Evolutionary conservation across 2,329 filamentous ascomycete species (phyloP), one percentile per base, ranked within the genome.

Genomic region (Ophiostoma novo-ulmi): DNA sequence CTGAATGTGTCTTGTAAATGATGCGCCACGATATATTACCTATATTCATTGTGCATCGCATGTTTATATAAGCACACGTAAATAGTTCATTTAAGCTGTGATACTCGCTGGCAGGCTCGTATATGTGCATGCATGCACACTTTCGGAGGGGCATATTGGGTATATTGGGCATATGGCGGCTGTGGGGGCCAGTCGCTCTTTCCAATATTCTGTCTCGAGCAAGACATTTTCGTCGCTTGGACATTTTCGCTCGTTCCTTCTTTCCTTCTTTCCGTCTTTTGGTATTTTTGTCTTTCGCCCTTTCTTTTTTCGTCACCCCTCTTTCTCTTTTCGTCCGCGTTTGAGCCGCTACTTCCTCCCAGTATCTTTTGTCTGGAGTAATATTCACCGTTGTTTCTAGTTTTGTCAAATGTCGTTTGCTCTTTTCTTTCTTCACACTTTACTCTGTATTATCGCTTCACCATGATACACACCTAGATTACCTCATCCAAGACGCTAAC

Each of bases 71-170:
- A 48, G 44, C 52, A 26, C 4, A 26, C 26, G 52, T 26, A 26
- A 26, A 58, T 26, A 22, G n/a, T 26, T 26, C 22, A 58, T 58
- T 17, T 58, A 26, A 26, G n/a, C 8, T 58, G 22, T 58, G 14
- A 17, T 44, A 44, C 39, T 31, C 52, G 52, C 52, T 58, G 52
- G 52, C 52, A 58, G 52, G 17, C 22, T 58, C 52, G 52, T 58
- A 58, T 58, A 58, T 58, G 52, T 58, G 52, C 52, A 58, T 48
- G 52, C 52, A 58, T 58, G 52, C 52, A 58, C n/a, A n/a, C 52
- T 58, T 58, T 58, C 52, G 52, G 52, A 58, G n/a, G 48, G 52
- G 52, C 52, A 58, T 48, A 48, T 48, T n/a, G 7, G 44, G 44
- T 39, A 48, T 48, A 48, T 48, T 48, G 44, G 44, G 44, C 52